Evolutionary conservation across 176 grass and related monocot species (phyloP).

Genomic region (Oryza coarctata): DNA sequence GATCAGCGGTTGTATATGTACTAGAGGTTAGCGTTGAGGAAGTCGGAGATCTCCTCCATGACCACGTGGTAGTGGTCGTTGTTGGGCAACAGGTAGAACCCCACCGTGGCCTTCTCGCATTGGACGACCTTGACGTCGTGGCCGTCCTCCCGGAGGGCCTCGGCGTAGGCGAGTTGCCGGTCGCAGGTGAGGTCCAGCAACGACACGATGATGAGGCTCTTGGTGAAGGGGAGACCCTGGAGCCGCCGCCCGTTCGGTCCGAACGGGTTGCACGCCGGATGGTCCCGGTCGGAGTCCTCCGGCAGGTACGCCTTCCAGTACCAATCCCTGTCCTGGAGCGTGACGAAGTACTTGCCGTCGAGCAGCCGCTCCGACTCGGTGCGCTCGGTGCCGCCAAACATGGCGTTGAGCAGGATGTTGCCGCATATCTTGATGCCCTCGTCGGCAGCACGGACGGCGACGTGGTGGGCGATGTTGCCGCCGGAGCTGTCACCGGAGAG

Average conservation of each 20-base stretch:
- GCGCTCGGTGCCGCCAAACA: slow-evolving; percentile 79
- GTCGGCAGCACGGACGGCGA: slow-evolving; percentile 70
- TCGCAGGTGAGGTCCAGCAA: slow-evolving; percentile 89
- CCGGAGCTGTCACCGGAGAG: slow-evolving; percentile 92
- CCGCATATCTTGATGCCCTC: slow-evolving; percentile 70
- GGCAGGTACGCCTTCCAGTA: slow-evolving; percentile 99
- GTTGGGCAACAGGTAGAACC: slow-evolving; percentile 93
- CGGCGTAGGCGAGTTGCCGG: slow-evolving; percentile 78
- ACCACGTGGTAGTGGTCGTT: slow-evolving; percentile 93
- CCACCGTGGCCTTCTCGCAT: slow-evolving; percentile 80
- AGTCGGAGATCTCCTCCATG: slow-evolving; percentile 91
- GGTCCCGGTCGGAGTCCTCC: slow-evolving; percentile 84
- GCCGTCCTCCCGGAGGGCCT: slow-evolving; percentile 68
- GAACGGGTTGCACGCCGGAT: slow-evolving; percentile 93
- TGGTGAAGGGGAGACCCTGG: slow-evolving; percentile 61
- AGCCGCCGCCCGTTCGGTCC: slow-evolving; percentile 69
- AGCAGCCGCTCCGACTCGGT: slow-evolving; percentile 81
- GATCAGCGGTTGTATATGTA: slow-evolving; percentile 45
- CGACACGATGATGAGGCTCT: slow-evolving; percentile 91
- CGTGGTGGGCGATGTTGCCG: slow-evolving; percentile 97
- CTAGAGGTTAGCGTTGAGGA: slow-evolving; percentile 76
- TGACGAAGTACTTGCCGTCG: slow-evolving; percentile 97
- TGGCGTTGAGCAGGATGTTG: slow-evolving; percentile 91
- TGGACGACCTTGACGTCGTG: slow-evolving; percentile 74
- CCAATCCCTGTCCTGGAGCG: slow-evolving; percentile 96